Evolutionary conservation across 768 basidiomycete genomes (phyloP).

Genomic region (Rhodotorula toruloides): DNA sequence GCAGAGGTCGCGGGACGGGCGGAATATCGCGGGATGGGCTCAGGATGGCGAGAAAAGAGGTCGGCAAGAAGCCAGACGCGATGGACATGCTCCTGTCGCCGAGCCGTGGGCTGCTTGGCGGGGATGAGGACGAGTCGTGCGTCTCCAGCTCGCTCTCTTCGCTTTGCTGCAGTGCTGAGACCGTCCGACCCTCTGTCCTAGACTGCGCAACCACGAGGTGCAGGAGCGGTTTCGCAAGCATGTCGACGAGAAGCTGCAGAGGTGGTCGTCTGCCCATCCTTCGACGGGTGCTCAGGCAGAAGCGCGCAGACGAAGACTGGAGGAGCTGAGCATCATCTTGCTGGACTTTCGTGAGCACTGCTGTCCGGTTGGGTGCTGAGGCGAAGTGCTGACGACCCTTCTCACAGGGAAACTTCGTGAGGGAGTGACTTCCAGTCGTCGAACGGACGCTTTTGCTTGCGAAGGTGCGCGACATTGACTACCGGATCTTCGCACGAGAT

Average conservation of each 20-base stretch:
- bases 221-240: constrained; percentile 30
- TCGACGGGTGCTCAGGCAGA: background rate
- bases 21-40: constrained; percentile 11
- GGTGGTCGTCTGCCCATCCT: background rate
- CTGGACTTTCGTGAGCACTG: constrained; percentile 29
- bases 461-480: constrained; percentile 8
- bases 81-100: constrained; percentile 32
- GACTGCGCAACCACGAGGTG: constrained; percentile 10
- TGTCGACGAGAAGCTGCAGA: constrained; percentile 24
- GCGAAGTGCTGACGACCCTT: background rate
- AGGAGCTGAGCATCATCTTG: constrained; percentile 34
- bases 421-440: constrained; percentile 23
- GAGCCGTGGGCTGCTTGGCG: constrained; percentile 18
- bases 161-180: background rate
- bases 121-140: constrained; percentile 15
- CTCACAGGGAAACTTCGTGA: constrained; percentile 34
- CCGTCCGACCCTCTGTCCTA: background rate
- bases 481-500: too few species aligned
- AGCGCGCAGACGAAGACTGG: background rate
- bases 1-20: background rate
- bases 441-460: constrained; percentile 21
- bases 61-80: constrained; percentile 13
- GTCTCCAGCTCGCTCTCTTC: background rate
- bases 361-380: background rate
- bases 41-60: constrained; percentile 17